Evolutionary conservation across 2,329 filamentous ascomycete genomes (phyloP).

Genomic region (Stachybotrys echinatus): DNA sequence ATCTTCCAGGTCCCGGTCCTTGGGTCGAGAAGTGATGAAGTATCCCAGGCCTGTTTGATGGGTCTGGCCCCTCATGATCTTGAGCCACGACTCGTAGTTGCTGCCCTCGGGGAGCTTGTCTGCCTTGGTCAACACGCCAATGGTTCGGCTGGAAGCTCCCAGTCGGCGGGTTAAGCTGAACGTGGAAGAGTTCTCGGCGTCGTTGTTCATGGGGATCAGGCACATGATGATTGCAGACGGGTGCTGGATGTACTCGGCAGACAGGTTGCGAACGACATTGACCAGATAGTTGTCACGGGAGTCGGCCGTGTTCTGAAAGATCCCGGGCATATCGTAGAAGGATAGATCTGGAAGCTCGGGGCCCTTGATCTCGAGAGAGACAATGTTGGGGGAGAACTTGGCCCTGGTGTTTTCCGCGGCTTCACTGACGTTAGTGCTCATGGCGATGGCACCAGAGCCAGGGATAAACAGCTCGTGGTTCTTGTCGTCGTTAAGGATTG

Average conservation of each 20-base stretch:
- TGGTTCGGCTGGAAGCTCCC: constrained; percentile 52
- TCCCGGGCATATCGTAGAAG: constrained; percentile 81
- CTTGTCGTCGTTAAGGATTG: constrained; percentile 63
- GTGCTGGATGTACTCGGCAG: constrained; percentile 63
- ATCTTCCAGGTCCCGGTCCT: constrained; percentile 47
- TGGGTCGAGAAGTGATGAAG: constrained; percentile 68
- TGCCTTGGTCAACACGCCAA: constrained; percentile 81
- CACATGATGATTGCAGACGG: constrained; percentile 71
- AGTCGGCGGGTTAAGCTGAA: constrained; percentile 57
- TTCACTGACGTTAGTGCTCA: constrained; percentile 24
- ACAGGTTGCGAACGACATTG: constrained; percentile 65
- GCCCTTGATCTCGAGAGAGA: constrained; percentile 69
- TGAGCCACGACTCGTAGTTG: constrained; percentile 49
- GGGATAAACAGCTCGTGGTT: constrained; percentile 51
- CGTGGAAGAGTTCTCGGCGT: constrained; percentile 70
- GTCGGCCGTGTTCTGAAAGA: constrained; percentile 66
- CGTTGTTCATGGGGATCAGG: constrained; percentile 70
- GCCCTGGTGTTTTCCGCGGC: constrained; percentile 44
- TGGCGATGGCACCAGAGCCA: constrained; percentile 33
- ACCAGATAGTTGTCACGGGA: constrained; percentile 64
- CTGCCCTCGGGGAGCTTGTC: constrained; percentile 59
- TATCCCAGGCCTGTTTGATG: constrained; percentile 70
- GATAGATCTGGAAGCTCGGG: constrained; percentile 67
- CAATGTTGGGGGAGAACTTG: constrained; percentile 77
- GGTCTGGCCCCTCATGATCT: constrained; percentile 56